Conservation (phyloP, 1,284 basidiomycete genomes). For the Singerocomus inundabilis region DNA sequence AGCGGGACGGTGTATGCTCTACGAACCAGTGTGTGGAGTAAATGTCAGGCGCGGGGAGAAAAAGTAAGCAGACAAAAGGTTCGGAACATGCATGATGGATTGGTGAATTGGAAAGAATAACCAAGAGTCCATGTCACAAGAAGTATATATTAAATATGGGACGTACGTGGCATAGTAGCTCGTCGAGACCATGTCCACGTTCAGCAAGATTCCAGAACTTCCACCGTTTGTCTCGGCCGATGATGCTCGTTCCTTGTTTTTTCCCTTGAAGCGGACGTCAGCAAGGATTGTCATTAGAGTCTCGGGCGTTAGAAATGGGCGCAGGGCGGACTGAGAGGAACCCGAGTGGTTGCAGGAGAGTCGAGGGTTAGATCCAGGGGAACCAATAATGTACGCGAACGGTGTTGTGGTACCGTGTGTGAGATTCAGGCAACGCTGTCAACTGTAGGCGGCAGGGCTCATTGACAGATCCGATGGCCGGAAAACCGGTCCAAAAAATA, state of each 20-base stretch:
- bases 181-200: conserved; percentile 48
- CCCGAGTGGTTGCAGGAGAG: neutral
- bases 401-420: conserved; percentile 18
- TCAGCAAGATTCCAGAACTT: conserved; percentile 49
- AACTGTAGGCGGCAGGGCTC: conserved; percentile 3
- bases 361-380: neutral
- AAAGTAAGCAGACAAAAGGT: no score
- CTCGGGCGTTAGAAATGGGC: neutral
- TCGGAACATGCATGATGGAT: no score
- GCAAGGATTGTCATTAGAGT: conserved; percentile 14
- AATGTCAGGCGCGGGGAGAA: neutral
- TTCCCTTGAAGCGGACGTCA: conserved; percentile 5
- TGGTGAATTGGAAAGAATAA: neutral
- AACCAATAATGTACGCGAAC: neutral
- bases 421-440: conserved; percentile 21
- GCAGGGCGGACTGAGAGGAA: neutral
- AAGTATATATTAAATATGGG: neutral
- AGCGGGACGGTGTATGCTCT: conserved; percentile 65
- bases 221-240: conserved; percentile 39
- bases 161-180: conserved; percentile 55
- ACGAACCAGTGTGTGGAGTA: neutral
- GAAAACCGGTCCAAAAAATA: neutral
- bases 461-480: conserved; percentile 13
- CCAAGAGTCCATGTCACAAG: neutral
- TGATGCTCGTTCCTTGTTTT: conserved; percentile 17